Evolutionary conservation across 192 early-diverging fungal species (phyloP).

Genomic region (Kappamyces sp.): DNA sequence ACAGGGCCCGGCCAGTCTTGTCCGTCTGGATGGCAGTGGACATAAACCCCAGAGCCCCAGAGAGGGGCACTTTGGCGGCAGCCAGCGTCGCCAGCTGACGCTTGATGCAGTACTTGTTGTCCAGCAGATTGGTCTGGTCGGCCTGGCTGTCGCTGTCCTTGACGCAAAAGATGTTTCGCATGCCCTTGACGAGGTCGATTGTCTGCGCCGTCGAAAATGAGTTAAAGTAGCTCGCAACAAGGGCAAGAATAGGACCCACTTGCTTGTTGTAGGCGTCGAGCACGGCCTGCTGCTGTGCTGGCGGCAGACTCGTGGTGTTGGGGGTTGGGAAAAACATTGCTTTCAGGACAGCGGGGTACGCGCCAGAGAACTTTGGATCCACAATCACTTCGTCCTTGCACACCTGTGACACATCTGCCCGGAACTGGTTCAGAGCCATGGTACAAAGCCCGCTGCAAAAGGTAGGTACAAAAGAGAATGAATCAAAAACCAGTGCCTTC

Average conservation of each 20-base stretch:
- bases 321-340: background rate
- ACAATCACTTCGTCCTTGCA: slow-evolving; percentile 12
- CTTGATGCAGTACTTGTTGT: slow-evolving; percentile 12
- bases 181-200: background rate
- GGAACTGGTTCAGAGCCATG: slow-evolving; percentile 1
- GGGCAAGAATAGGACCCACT: background rate
- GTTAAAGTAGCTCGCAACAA: slow-evolving; percentile 8
- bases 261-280: no score
- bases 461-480: slow-evolving; percentile 14
- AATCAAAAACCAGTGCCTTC: slow-evolving; percentile 10
- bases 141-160: slow-evolving; percentile 1
- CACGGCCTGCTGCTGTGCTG: background rate
- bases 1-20: no score
- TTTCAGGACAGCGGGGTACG: slow-evolving; percentile 5
- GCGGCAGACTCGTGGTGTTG: background rate
- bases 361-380: background rate
- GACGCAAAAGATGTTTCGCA: slow-evolving; percentile 12
- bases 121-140: slow-evolving; percentile 7
- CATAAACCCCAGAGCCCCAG: no score
- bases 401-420: slow-evolving; percentile 6
- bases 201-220: background rate
- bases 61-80: no score
- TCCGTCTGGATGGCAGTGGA: no score
- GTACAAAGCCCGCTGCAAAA: slow-evolving; percentile 7
- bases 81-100: background rate